phyloP scores from a whole-genome alignment of 2,329 filamentous ascomycete genomes.

The Dothiorella sarmentorum region DNA sequence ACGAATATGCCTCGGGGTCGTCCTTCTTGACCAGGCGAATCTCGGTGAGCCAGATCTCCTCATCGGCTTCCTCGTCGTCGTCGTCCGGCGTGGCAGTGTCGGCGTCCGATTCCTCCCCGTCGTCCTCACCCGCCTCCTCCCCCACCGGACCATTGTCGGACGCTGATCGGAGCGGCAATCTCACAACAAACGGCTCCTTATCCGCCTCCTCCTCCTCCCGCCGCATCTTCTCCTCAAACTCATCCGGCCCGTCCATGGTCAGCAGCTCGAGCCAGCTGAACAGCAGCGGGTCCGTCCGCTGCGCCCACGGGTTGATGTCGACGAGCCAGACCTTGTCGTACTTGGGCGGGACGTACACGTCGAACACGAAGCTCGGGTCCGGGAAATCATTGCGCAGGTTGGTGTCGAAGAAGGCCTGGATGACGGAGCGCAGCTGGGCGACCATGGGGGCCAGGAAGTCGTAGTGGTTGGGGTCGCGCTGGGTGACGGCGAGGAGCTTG shows the following conservation, averaged over 20 bases:
- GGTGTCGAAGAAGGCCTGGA: slow-evolving; percentile 73
- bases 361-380: slow-evolving; percentile 81
- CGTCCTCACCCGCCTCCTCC: too few relatives aligned
- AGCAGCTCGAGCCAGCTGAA: slow-evolving; percentile 90
- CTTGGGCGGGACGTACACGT: slow-evolving; percentile 80
- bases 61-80: slow-evolving; percentile 50
- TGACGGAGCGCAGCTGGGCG: slow-evolving; percentile 62
- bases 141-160: too few relatives aligned
- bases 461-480: slow-evolving; percentile 88
- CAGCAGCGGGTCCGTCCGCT: slow-evolving; percentile 79
- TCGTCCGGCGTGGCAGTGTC: slow-evolving; percentile 19
- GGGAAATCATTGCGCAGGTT: slow-evolving; percentile 74
- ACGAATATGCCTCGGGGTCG: slow-evolving; percentile 85
- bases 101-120: slow-evolving; percentile 1
- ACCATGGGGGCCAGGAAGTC: slow-evolving; percentile 72
- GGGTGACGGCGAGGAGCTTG: slow-evolving; percentile 75
- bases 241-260: slow-evolving; percentile 60
- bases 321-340: slow-evolving; percentile 79
- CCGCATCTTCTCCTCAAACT: slow-evolving; percentile 30
- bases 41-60: slow-evolving; percentile 64
- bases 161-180: not conserved
- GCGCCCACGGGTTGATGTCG: slow-evolving; percentile 94
- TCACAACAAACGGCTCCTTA: not conserved
- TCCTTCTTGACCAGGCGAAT: slow-evolving; percentile 77
- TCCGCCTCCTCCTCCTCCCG: not conserved